phyloP scores from a whole-genome alignment of 768 basidiomycete genomes.

The Rhizopogon rudus region DNA sequence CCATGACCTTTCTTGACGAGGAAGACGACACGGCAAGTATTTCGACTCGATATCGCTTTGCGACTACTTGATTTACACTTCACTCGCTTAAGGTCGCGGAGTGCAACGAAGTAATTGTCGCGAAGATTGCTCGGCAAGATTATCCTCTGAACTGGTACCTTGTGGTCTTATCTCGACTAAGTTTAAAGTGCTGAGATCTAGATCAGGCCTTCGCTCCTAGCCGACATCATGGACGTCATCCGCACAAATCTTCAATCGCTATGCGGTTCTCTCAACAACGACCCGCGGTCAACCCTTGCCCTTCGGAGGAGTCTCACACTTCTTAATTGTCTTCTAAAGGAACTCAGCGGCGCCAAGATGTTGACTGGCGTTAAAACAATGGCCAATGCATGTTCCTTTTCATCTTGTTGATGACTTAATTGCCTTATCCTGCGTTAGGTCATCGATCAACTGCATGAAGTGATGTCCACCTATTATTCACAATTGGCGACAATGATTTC shows the following conservation, averaged over 20 bases:
- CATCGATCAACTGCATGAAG: conserved; percentile 35
- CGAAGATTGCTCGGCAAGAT: conserved; percentile 75
- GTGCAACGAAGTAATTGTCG: conserved; percentile 69
- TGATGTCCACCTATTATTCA: conserved; percentile 61
- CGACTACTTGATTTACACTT: conserved; percentile 3
- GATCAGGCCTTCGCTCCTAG: conserved; percentile 21
- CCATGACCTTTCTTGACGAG: conserved; percentile 68
- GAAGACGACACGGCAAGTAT: conserved; percentile 62
- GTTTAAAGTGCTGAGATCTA: conserved; percentile 1
- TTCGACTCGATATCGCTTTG: not conserved
- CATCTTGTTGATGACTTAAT: not conserved
- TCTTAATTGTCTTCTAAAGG: conserved; percentile 63
- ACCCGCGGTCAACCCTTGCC: conserved; percentile 40
- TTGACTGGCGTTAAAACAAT: conserved; percentile 61
- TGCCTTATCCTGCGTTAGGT: conserved; percentile 12
- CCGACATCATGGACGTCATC: conserved; percentile 48
- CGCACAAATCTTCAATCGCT: conserved; percentile 48
- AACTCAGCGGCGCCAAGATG: conserved; percentile 68
- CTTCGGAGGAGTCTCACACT: conserved; percentile 61
- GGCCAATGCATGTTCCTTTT: conserved; percentile 42
- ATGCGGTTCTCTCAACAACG: conserved; percentile 35
- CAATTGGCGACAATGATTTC: conserved; percentile 37
- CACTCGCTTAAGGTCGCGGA: conserved; percentile 57
- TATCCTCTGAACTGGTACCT: conserved; percentile 69
- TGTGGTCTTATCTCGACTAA: not conserved